These are phyloP conservation scores for Stachybotrys elegans DNA, from an alignment of 2,329 filamentous ascomycete genomes.

Conservation along the genomic window DNA sequence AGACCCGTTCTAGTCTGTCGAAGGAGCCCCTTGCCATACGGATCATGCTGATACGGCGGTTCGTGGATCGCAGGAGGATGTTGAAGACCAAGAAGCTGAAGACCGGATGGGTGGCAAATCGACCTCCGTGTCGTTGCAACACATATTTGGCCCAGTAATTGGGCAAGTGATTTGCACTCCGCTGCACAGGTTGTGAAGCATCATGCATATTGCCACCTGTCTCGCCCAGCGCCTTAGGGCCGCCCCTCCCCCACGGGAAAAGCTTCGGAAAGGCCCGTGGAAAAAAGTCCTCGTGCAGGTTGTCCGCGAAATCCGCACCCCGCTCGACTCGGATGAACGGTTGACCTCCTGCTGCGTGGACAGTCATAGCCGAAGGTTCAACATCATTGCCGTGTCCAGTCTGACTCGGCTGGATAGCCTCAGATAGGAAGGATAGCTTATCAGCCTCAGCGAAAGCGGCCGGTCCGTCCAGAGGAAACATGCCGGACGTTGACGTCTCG, in stretches of 20 bases:
- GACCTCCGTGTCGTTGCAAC: slow-evolving; percentile 6
- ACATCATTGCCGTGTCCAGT: background rate
- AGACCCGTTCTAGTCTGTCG: background rate
- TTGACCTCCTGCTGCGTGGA: background rate
- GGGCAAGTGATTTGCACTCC: slow-evolving; percentile 5
- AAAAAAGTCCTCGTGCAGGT: background rate
- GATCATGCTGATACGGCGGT: background rate
- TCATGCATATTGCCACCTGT: background rate
- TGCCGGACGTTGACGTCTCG: background rate
- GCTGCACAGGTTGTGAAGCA: background rate
- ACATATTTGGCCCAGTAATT: slow-evolving; percentile 12
- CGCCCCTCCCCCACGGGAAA: background rate
- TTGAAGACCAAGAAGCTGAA: slow-evolving; percentile 11
- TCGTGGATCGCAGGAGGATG: slow-evolving; percentile 5
- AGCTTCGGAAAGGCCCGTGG: background rate
- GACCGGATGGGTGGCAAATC: slow-evolving; percentile 8
- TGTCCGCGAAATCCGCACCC: background rate
- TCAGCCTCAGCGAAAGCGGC: slow-evolving; percentile 2
- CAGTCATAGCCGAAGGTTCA: background rate
- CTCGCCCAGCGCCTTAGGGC: background rate
- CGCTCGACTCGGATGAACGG: background rate
- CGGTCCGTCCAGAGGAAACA: slow-evolving; percentile 5
- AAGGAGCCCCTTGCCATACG: background rate
- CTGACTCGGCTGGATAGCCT: background rate
- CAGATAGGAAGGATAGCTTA: slow-evolving; percentile 1